Percentiles rank a stretch among this genome's conserved stretches.
Conservation (phyloP, 2,329 filamentous ascomycete species). For the Paradendryphiella salina region DNA sequence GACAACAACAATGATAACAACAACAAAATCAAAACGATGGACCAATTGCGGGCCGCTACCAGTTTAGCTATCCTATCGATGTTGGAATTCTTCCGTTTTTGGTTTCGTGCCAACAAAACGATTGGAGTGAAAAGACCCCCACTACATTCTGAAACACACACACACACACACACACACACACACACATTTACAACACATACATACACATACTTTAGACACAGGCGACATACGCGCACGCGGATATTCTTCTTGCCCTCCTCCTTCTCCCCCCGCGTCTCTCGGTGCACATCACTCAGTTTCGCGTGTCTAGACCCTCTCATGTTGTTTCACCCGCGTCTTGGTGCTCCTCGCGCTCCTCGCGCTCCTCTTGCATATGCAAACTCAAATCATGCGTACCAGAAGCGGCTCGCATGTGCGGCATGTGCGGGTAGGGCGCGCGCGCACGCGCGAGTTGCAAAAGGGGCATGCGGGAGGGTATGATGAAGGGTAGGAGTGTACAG, state of each 20-base stretch:
- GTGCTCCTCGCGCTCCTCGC: neutral
- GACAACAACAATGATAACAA: neutral
- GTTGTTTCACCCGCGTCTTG: too few relatives aligned
- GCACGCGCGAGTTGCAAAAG: neutral
- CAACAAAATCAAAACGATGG: slow-evolving; percentile 3
- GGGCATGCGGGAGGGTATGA: neutral
- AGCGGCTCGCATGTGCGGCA: slow-evolving; percentile 4
- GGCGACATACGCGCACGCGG: too few relatives aligned
- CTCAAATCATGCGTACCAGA: slow-evolving; percentile 5
- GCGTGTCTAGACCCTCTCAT: too few relatives aligned
- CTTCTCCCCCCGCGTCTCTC: too few relatives aligned
- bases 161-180: neutral
- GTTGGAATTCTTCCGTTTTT: neutral
- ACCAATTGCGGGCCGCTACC: slow-evolving; percentile 28
- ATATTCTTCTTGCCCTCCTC: too few relatives aligned
- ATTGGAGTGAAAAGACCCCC: too few relatives aligned
- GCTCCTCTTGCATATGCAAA: neutral
- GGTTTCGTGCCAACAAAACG: neutral
- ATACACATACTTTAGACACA: neutral
- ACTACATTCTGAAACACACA: too few relatives aligned
- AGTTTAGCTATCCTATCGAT: slow-evolving; percentile 15
- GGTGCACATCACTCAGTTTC: too few relatives aligned
- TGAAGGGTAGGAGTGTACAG: neutral
- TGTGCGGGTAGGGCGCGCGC: slow-evolving; percentile 15
- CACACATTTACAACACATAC: neutral